These are phyloP conservation scores for Rhodamnia rubescens DNA, from an alignment of 345 rosid species.

Conservation along the genomic window DNA sequence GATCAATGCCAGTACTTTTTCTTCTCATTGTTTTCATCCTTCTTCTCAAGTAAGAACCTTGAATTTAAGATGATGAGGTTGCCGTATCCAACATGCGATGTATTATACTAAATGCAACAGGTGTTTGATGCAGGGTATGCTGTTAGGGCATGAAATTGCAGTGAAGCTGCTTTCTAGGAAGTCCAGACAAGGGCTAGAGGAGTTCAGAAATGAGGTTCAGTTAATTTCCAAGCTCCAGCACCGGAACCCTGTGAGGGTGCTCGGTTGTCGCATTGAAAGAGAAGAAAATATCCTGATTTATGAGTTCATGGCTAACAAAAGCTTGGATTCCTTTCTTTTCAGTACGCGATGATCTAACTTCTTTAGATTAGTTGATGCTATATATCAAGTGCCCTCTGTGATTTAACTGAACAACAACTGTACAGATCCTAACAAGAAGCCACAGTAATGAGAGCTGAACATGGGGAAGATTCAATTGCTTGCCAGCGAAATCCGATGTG, in stretches of 20 bases:
- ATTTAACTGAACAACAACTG: not conserved
- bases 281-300: conserved; percentile 12
- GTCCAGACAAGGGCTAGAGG: conserved; percentile 14
- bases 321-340: conserved; percentile 14
- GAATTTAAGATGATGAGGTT: not conserved
- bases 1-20: too few relatives aligned
- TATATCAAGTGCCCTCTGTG: not conserved
- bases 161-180: conserved; percentile 10
- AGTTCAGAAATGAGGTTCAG: conserved; percentile 13
- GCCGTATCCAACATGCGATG: not conserved
- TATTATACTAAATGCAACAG: not conserved
- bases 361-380: not conserved
- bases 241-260: conserved; percentile 8
- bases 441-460: not conserved
- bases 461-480: too few relatives aligned
- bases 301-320: conserved; percentile 16
- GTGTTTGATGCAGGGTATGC: not conserved
- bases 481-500: too few relatives aligned
- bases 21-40: too few relatives aligned
- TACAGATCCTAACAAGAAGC: conserved; percentile 4
- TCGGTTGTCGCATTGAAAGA: conserved; percentile 10
- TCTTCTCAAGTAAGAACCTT: too few relatives aligned
- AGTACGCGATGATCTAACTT: not conserved
- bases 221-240: conserved; percentile 17
- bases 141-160: not conserved